Conservation (phyloP, 805 yeast genomes). For the Metschnikowia baotianmanensis region DNA sequence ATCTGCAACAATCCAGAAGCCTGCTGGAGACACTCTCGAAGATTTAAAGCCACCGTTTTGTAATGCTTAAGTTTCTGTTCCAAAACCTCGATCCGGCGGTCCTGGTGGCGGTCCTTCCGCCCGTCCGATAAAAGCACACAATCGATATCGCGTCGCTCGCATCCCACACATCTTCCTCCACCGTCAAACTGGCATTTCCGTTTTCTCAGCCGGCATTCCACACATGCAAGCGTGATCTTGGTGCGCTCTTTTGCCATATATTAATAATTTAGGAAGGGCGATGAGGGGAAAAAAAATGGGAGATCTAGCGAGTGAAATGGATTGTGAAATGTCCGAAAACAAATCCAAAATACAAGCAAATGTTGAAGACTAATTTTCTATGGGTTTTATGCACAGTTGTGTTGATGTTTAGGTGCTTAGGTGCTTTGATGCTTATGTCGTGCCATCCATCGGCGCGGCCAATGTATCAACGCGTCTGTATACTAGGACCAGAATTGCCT, state of each 20-base stretch:
- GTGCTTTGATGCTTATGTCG: no score
- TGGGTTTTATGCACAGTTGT: no score
- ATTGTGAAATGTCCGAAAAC: no score
- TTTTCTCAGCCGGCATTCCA: conserved; percentile 13
- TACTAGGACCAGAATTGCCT: no score
- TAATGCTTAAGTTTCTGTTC: conserved; percentile 8
- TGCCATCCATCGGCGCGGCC: no score
- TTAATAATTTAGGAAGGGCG: neutral
- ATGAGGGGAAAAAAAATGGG: neutral
- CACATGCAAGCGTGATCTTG: conserved; percentile 12
- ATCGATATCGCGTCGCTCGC: conserved; percentile 7
- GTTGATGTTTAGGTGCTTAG: no score
- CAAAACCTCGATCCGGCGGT: conserved; percentile 4
- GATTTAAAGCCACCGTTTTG: conserved; percentile 1
- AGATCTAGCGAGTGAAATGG: no score
- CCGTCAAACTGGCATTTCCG: conserved; percentile 6
- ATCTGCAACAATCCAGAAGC: neutral
- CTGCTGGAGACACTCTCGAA: conserved; percentile 2
- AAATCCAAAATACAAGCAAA: no score
- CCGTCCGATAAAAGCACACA: conserved; percentile 11
- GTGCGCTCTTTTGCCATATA: conserved; percentile 8
- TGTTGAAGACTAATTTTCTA: no score
- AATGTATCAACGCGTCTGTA: no score
- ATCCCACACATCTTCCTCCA: conserved; percentile 6
- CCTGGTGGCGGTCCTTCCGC: conserved; percentile 13